These are phyloP conservation scores for Nemania serpens DNA, from an alignment of 2,329 filamentous ascomycete species.

Conservation along the genomic window DNA sequence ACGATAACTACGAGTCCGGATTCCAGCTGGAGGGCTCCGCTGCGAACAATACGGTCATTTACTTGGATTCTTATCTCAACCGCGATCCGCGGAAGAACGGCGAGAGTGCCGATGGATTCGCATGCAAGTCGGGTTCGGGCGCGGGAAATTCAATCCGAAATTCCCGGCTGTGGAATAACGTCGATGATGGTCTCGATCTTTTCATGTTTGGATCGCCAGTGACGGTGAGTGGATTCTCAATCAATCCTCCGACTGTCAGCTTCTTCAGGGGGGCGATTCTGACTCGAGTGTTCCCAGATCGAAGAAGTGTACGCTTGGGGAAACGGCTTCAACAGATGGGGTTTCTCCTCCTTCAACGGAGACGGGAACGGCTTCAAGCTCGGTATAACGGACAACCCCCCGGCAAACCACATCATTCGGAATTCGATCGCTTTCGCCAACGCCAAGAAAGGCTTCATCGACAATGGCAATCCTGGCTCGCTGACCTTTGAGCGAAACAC, in stretches of 20 bases:
- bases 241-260: neutral
- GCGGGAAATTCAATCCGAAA: conserved; percentile 51
- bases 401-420: conserved; percentile 48
- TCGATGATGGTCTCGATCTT: conserved; percentile 54
- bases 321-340: conserved; percentile 52
- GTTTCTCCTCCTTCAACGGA: conserved; percentile 48
- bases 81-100: conserved; percentile 56
- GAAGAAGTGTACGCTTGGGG: conserved; percentile 51
- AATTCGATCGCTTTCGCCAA: conserved; percentile 52
- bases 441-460: conserved; percentile 50
- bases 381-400: conserved; percentile 45
- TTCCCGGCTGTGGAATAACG: conserved; percentile 55
- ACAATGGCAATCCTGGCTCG: conserved; percentile 50
- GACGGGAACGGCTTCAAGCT: conserved; percentile 55
- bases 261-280: neutral
- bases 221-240: conserved; percentile 36
- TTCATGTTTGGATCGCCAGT: conserved; percentile 48
- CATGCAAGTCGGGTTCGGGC: conserved; percentile 52
- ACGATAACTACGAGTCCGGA: conserved; percentile 44
- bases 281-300: conserved; percentile 3
- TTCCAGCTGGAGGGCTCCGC: conserved; percentile 44
- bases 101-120: conserved; percentile 56
- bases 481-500: conserved; percentile 49
- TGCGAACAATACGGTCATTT: conserved; percentile 47
- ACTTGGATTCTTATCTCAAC: conserved; percentile 51